Base-by-base conservation (phyloP, 257 asterid species). In the Lycium ferocissimum region DNA sequence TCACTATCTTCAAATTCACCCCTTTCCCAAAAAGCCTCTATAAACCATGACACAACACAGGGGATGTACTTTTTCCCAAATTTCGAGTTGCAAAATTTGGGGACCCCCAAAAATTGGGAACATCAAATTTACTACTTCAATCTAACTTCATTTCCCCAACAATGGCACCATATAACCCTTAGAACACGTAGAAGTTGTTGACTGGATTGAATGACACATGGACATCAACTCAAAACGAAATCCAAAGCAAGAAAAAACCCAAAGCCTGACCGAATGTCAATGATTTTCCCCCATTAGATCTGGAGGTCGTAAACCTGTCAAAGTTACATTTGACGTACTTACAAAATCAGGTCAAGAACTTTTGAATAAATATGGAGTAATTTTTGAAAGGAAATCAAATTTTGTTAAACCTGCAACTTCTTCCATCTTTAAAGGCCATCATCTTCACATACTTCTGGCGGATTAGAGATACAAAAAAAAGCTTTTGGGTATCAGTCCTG, bases 41-140 rank as follows among this genome's bases (percentile, higher is more conserved):
- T 93, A 83, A 91, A 95, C 98, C 96, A 95, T 49, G 96, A 93
- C 53, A 94, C 97, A 67, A 96, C 98, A 87, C 88, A 93, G 80
- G 98, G 98, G 84, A 93, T 91, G 75, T n/a, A 93, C 89, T 86
- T 91, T 93, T 84, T 93, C 94, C 79, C n/a, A n/a, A 95, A 90
- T 43, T 91, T 91, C 37, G 97, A 89, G 71, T 97, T 95, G 91
- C 79, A 72, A n/a, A n/a, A n/a, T n/a, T n/a, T n/a, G n/a, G n/a
- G n/a, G n/a, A n/a, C n/a, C n/a, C n/a, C n/a, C n/a, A n/a, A n/a
- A n/a, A n/a, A n/a, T 6, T 40, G 45, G 65, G 22, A 58, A 7
- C 15, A 12, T n/a, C n/a, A 43, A 37, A 80, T 58, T 66, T 9
- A 59, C 26, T 40, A 15, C 40, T 22, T 17, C 15, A 59, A 59